Evolutionary conservation across 148 eudicot genomes (phyloP), one percentile per base, ranked within the genome.

Genomic region (Drosera capensis): DNA sequence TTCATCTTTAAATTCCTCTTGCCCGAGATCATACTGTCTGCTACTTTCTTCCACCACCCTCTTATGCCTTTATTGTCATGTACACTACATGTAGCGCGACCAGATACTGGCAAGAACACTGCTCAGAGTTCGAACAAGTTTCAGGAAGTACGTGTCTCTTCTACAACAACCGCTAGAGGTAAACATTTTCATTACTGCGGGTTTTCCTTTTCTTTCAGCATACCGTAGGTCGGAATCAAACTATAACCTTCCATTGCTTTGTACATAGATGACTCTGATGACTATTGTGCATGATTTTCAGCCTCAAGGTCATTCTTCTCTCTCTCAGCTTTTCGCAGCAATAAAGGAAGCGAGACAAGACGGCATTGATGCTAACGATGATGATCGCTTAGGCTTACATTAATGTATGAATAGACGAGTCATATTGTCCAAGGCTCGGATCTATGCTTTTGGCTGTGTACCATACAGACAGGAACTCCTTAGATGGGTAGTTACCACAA

Each of bases 281-380:
- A 20, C 26, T 15, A 1, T 7, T 50, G 43, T 15, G 2, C 52
- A 39, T 51, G 15, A n/a, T 42, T 56, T 48, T 44, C 70, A 70
- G 71, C 71, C 41, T 9, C 73, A 3, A 59, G 69, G 65, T 69
- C 70, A 29, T 69, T 69, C 74, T 69, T 69, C 65, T 69, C 74
- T 51, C 59, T 69, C 8, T 64, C 74, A 25, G 74, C 74, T 40
- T 69, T 69, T 40, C 68, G 74, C 1, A 66, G 74, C 29, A 69
- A 59, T 56, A 66, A 64, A 43, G 57, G 20, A 40, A 57, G 26
- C 41, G 62, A 64, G 49, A 58, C 65, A 40, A 20, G 38, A 34
- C 38, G 11, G 3, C 38, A 15, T 34, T 34, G n/a, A 34, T 5
- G 38, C 11, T 11, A 15, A 34, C 38, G 0, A 34, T 15, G 31